phyloP scores from a whole-genome alignment of 2,329 filamentous ascomycete genomes.

The Daldinia sp. region DNA sequence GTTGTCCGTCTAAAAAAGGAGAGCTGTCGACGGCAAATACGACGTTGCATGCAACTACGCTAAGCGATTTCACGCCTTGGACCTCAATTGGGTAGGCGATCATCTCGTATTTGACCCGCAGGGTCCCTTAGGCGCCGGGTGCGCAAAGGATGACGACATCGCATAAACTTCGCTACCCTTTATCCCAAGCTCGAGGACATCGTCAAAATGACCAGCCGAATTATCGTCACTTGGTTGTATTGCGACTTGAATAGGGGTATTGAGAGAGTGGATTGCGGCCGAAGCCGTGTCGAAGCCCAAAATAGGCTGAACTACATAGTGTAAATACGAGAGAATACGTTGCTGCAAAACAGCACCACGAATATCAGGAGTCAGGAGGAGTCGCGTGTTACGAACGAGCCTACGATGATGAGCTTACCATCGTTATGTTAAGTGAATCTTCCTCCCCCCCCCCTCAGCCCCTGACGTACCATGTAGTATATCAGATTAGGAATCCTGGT shows the following conservation, averaged over 20 bases:
- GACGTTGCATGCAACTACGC: conserved; percentile 21
- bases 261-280: background rate
- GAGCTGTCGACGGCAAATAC: conserved; percentile 18
- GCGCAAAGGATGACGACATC: conserved; percentile 20
- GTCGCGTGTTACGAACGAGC: background rate
- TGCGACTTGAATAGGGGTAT: background rate
- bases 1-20: conserved; percentile 16
- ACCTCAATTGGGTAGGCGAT: conserved; percentile 27
- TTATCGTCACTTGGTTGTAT: conserved; percentile 13
- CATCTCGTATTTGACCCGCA: conserved; percentile 31
- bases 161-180: conserved; percentile 22
- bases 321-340: background rate
- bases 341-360: background rate
- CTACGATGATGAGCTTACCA: background rate
- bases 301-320: background rate
- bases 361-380: no score
- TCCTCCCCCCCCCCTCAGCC: no score
- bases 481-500: conserved; percentile 11
- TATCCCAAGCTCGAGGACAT: conserved; percentile 2
- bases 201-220: background rate
- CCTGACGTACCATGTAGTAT: no score
- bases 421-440: background rate
- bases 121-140: conserved; percentile 16
- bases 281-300: background rate
- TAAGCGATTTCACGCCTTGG: conserved; percentile 1